phyloP scores from a whole-genome alignment of 495 filamentous ascomycete species.

The Schizothecium vesticola region DNA sequence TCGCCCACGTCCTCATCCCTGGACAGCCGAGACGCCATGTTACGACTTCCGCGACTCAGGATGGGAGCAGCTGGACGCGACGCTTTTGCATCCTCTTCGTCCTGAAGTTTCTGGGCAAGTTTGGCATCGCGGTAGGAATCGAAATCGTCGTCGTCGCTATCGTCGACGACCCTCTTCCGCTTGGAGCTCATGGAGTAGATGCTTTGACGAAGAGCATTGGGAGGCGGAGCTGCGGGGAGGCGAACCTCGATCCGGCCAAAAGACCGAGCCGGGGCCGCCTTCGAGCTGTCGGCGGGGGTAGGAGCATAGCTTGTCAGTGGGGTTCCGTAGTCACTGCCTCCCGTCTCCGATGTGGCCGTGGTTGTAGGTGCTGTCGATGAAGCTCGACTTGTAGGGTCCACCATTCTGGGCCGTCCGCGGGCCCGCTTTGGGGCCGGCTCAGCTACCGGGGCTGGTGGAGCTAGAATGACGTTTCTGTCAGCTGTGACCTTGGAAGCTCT shows the following conservation, averaged over 20 bases:
- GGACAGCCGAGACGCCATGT: not conserved
- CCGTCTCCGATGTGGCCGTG: slow-evolving; percentile 36
- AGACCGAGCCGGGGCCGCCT: slow-evolving; percentile 7
- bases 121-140: slow-evolving; percentile 45
- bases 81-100: slow-evolving; percentile 50
- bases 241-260: slow-evolving; percentile 23
- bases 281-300: slow-evolving; percentile 22
- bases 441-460: slow-evolving; percentile 1
- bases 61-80: not conserved
- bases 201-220: slow-evolving; percentile 17
- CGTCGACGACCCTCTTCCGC: slow-evolving; percentile 27
- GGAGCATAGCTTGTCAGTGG: slow-evolving; percentile 72
- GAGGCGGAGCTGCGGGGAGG: slow-evolving; percentile 13
- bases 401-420: slow-evolving; percentile 13
- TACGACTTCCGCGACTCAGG: not conserved
- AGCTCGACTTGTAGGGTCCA: slow-evolving; percentile 4
- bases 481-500: not conserved
- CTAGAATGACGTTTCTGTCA: not conserved
- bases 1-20: not conserved
- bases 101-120: slow-evolving; percentile 55
- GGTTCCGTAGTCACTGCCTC: slow-evolving; percentile 58
- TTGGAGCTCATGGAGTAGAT: slow-evolving; percentile 25
- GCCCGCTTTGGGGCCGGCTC: slow-evolving; percentile 4
- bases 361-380: slow-evolving; percentile 38
- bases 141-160: slow-evolving; percentile 36